Percentiles rank a stretch among this genome's conserved stretches.
These are phyloP conservation scores for Anacardium occidentale DNA, from an alignment of 345 rosid genomes.

Conservation along the genomic window DNA sequence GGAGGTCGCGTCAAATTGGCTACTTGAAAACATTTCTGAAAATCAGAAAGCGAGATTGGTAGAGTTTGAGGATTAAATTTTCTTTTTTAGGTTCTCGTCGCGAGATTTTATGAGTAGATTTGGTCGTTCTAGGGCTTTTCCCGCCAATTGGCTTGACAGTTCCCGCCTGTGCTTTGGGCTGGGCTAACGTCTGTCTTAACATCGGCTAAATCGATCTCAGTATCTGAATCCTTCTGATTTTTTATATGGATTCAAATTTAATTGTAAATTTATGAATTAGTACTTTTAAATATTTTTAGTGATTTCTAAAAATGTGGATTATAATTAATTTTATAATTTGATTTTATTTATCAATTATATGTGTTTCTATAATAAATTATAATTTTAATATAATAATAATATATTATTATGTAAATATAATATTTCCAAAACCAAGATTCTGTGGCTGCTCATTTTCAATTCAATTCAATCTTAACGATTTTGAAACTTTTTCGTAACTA, in stretches of 20 bases:
- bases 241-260: too few relatives aligned
- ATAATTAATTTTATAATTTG: too few relatives aligned
- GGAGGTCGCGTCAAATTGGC: conserved; percentile 57
- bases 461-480: neutral
- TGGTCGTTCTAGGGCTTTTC: conserved; percentile 15
- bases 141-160: conserved; percentile 30
- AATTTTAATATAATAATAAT: too few relatives aligned
- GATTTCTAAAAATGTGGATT: too few relatives aligned
- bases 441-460: conserved; percentile 6
- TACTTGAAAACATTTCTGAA: conserved; percentile 59
- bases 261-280: too few relatives aligned
- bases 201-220: too few relatives aligned
- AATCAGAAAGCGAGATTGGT: neutral
- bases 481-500: neutral
- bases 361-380: too few relatives aligned
- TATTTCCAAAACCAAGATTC: neutral
- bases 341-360: too few relatives aligned
- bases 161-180: conserved; percentile 23
- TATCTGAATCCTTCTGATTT: too few relatives aligned
- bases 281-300: too few relatives aligned
- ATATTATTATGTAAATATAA: neutral
- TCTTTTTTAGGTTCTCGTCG: too few relatives aligned
- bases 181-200: too few relatives aligned
- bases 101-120: neutral
- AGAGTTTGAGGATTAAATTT: neutral